A percentile compares a stretch with the other conserved stretches of the same genome.
These are phyloP conservation scores for Somion occarium DNA, from an alignment of 1,284 basidiomycete genomes.

Conservation along the genomic window DNA sequence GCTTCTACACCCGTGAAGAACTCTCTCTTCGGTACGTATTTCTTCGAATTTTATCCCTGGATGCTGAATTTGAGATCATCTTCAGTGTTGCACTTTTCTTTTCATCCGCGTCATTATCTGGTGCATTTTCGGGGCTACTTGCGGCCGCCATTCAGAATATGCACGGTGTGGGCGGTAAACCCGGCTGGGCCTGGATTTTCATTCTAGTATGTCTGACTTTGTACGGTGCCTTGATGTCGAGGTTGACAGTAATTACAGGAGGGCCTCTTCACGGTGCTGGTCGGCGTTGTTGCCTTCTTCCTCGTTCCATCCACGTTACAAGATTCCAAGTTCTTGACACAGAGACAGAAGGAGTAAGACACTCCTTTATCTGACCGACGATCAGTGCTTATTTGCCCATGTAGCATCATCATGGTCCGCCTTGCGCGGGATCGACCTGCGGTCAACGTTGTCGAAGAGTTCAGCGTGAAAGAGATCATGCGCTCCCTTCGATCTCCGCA, in stretches of 20 bases:
- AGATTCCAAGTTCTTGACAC: slow-evolving; percentile 27
- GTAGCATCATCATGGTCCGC: slow-evolving; percentile 15
- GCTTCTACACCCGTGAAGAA: slow-evolving; percentile 54
- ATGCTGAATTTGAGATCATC: neutral
- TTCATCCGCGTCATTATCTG: slow-evolving; percentile 47
- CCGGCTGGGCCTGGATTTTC: slow-evolving; percentile 61
- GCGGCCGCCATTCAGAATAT: slow-evolving; percentile 58
- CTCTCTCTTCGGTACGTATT: slow-evolving; percentile 45
- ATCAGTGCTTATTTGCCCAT: slow-evolving; percentile 5
- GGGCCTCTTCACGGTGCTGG: slow-evolving; percentile 9
- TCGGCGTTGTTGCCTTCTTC: slow-evolving; percentile 10
- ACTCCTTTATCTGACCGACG: slow-evolving; percentile 21
- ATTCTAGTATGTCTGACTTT: slow-evolving; percentile 37
- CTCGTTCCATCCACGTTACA: slow-evolving; percentile 34
- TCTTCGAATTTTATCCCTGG: neutral
- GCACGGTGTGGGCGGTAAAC: slow-evolving; percentile 56
- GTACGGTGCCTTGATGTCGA: neutral
- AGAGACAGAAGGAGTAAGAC: slow-evolving; percentile 26
- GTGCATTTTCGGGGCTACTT: slow-evolving; percentile 57
- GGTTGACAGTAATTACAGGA: slow-evolving; percentile 3
- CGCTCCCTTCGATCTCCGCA: slow-evolving; percentile 21
- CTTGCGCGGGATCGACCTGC: neutral
- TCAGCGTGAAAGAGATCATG: slow-evolving; percentile 20
- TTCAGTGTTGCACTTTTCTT: slow-evolving; percentile 50
- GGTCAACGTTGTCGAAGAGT: slow-evolving; percentile 8